Evolutionary conservation across 78 protist species (phyloP).

Genomic region (Acrasis kona): DNA sequence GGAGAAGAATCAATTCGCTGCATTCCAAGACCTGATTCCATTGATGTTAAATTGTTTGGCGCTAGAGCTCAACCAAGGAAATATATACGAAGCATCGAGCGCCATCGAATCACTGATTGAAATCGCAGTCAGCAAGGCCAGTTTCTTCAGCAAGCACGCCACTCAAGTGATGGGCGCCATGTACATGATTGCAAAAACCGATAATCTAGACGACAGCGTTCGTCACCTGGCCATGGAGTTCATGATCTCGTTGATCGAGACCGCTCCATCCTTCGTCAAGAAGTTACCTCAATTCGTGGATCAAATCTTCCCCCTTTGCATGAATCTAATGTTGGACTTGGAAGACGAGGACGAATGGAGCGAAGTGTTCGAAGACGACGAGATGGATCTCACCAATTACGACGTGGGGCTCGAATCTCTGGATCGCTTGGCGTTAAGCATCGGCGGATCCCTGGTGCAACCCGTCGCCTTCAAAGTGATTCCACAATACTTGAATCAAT

Average conservation of each 20-base stretch:
- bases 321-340: neutral
- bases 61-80: neutral
- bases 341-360: neutral
- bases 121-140: neutral
- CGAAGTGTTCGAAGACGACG: neutral
- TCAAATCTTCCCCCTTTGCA: neutral
- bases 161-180: neutral
- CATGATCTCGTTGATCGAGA: neutral
- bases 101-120: neutral
- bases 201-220: neutral
- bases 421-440: neutral
- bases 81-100: neutral
- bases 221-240: neutral
- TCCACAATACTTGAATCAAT: neutral
- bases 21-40: neutral
- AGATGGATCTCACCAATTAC: neutral
- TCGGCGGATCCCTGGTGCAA: neutral
- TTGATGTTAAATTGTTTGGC: neutral
- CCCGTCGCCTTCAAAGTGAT: neutral
- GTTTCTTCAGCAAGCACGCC: neutral
- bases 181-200: neutral
- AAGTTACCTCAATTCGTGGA: neutral
- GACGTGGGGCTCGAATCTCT: neutral
- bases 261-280: neutral
- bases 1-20: neutral